phyloP scores from a whole-genome alignment of 2,329 filamentous ascomycete genomes.

The Graphilbum fragrans region DNA sequence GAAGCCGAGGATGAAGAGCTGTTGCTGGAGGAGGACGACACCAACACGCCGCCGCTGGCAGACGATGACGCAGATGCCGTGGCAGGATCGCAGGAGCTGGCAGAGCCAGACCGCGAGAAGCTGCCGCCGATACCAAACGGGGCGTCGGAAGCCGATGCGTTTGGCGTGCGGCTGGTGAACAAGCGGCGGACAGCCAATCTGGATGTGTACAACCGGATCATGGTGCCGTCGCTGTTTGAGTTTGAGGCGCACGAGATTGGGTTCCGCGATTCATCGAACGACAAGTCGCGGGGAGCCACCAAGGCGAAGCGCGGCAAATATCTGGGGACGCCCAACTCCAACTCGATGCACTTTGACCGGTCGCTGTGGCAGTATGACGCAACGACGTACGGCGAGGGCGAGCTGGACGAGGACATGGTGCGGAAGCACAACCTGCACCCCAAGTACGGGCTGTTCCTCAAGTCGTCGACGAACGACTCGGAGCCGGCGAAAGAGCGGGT shows the following conservation, averaged over 20 bases:
- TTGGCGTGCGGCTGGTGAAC: conserved; percentile 35
- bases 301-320: conserved; percentile 40
- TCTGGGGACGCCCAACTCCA: conserved; percentile 39
- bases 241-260: conserved; percentile 44
- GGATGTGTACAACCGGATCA: conserved; percentile 37
- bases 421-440: conserved; percentile 39
- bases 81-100: too few species aligned
- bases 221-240: conserved; percentile 35
- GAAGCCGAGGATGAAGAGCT: not conserved
- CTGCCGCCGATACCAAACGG: conserved; percentile 21
- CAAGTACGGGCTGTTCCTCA: conserved; percentile 38
- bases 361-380: conserved; percentile 41
- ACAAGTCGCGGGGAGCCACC: conserved; percentile 39
- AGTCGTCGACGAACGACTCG: conserved; percentile 30
- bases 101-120: conserved; percentile 11
- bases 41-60: conserved; percentile 12
- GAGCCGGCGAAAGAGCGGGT: conserved; percentile 27
- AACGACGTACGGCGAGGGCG: conserved; percentile 31
- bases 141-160: conserved; percentile 35
- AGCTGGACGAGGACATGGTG: conserved; percentile 38
- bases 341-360: conserved; percentile 41
- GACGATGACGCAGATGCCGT: not conserved
- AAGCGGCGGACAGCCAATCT: conserved; percentile 23
- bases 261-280: conserved; percentile 46
- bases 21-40: conserved; percentile 9